A percentile compares a stretch with the other conserved stretches of the same genome.
These are phyloP conservation scores for Plasmodium coatneyi DNA, from an alignment of 169 alveolate species.

Conservation along the genomic window DNA sequence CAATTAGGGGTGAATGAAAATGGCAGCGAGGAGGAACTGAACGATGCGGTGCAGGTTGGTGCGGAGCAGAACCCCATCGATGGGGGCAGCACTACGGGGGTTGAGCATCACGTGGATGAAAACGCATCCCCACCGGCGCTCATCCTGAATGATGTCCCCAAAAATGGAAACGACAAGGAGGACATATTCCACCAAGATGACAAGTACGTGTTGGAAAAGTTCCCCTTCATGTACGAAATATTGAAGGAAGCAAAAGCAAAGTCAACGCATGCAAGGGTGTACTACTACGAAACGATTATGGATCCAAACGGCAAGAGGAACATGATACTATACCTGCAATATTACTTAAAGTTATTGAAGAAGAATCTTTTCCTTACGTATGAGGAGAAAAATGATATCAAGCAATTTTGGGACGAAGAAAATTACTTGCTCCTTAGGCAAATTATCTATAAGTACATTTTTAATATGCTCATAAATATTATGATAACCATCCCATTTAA, in stretches of 20 bases:
- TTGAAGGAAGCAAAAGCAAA: constrained; percentile 42
- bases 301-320: constrained; percentile 51
- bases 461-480: constrained; percentile 63
- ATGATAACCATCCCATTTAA: constrained; percentile 73
- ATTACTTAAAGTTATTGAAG: constrained; percentile 38
- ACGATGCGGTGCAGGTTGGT: neutral
- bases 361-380: constrained; percentile 45
- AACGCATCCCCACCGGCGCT: neutral
- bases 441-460: constrained; percentile 50
- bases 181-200: constrained; percentile 31
- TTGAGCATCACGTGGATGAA: neutral
- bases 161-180: neutral
- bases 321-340: constrained; percentile 69
- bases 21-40: neutral
- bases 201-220: constrained; percentile 49
- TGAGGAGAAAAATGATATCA: constrained; percentile 24
- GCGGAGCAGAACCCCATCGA: neutral
- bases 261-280: constrained; percentile 16
- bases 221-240: constrained; percentile 57
- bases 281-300: constrained; percentile 63
- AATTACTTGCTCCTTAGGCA: constrained; percentile 49
- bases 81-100: neutral
- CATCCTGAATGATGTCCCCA: neutral
- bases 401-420: constrained; percentile 47
- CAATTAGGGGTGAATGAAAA: neutral